These are phyloP conservation scores for Hypoxylon sp. DNA, from an alignment of 2,329 filamentous ascomycete genomes.

Conservation along the genomic window DNA sequence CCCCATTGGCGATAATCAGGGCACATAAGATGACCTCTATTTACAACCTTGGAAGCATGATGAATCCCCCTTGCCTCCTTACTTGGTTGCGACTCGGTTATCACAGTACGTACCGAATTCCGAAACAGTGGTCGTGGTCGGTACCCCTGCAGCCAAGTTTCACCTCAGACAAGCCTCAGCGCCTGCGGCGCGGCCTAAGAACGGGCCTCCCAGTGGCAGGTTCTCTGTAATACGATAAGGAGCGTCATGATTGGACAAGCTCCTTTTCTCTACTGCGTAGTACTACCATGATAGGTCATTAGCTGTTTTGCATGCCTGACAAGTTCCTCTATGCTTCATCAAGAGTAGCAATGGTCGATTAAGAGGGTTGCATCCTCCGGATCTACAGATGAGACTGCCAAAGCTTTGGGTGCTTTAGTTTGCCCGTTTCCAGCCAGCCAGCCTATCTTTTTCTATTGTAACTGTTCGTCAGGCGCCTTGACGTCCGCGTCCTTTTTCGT, in stretches of 20 bases:
- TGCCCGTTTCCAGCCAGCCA: constrained; percentile 10
- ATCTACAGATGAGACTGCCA: constrained; percentile 38
- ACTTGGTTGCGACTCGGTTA: neutral
- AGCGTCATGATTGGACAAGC: constrained; percentile 32
- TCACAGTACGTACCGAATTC: constrained; percentile 31
- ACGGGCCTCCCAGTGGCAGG: constrained; percentile 33
- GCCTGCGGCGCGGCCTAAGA: constrained; percentile 26
- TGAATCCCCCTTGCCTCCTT: constrained; percentile 25
- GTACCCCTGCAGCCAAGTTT: constrained; percentile 41
- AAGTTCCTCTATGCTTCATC: constrained; percentile 32
- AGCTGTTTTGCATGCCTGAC: constrained; percentile 41
- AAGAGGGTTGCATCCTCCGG: constrained; percentile 34
- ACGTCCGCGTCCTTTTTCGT: constrained; percentile 25
- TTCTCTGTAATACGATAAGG: constrained; percentile 9
- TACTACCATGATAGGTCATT: constrained; percentile 15
- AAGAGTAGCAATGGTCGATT: constrained; percentile 22
- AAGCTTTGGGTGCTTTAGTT: constrained; percentile 30
- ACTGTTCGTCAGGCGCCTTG: constrained; percentile 32
- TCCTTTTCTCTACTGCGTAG: constrained; percentile 1
- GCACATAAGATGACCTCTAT: neutral
- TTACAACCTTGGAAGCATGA: neutral
- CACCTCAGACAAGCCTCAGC: constrained; percentile 37
- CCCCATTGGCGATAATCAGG: constrained; percentile 3
- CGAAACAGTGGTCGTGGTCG: constrained; percentile 40
- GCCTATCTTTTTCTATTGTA: constrained; percentile 2